Evolutionary conservation across 2,329 filamentous ascomycete species (phyloP), one percentile per base, ranked within the genome.

Genomic region (Paraphoma sp.): DNA sequence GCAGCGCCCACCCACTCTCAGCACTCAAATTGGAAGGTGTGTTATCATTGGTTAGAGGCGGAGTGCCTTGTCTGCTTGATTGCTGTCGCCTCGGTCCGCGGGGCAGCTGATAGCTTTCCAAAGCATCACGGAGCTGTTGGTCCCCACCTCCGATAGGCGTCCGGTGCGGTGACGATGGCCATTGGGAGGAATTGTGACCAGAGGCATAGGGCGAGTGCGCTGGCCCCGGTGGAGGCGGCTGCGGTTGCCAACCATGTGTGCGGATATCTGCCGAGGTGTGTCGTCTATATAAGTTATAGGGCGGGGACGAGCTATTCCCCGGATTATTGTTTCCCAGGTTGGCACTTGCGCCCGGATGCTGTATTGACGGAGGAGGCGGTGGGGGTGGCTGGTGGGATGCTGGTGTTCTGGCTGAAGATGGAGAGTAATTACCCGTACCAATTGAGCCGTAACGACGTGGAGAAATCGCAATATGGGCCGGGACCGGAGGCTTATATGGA

Each of bases 231-330:
- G 72, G 70, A 30, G 78, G 74, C 45, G 69, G 80, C 61, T 75
- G 82, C 7, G 82, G 92, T 72, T 93, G 90, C 67, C 81, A 93
- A 57, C 80, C 80, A 59, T 81, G 79, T 5, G 80, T 89, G 51
- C 95, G 89, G 66, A 99, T 98, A 74, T 99, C 95, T 56, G 95
- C 95, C 40, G 93, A 94, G 1, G 95, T 99, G 78, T 99, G 95
- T 59, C 94, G 87, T 61, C 94, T 88, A 44, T 88, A 86, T 45
- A 97, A 82, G 68, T 87, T 93, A 54, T 87, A 85, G 1, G 85
- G 83, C 23, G 85, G 83, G 38, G 86, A 86, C 17, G 71, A 65
- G 53, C 82, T 82, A 51, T 59, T 70, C 45, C 59, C 63, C 53
- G 81, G 78, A 54, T 82, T 81, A 46, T 63, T 71, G 51, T 60